These are phyloP conservation scores for Trichoderma polysporum DNA, from an alignment of 2,329 filamentous ascomycete species.

Conservation along the genomic window DNA sequence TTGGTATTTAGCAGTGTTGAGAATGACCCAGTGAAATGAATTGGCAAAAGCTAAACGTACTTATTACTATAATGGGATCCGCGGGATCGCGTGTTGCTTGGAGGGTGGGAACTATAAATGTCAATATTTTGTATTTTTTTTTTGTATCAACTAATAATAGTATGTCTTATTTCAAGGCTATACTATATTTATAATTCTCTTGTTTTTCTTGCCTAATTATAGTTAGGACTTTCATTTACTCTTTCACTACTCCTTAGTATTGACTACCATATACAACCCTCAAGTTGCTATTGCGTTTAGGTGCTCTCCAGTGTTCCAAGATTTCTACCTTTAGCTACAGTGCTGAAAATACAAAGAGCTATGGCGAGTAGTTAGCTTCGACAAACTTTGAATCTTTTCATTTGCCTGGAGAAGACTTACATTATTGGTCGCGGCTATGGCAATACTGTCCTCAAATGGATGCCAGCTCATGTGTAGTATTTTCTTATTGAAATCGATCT, in stretches of 20 bases:
- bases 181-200: conserved; percentile 20
- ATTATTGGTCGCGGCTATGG: conserved; percentile 98
- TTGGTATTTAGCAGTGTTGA: neutral
- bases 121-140: neutral
- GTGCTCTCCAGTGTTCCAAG: conserved; percentile 14
- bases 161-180: conserved; percentile 17
- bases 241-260: conserved; percentile 2
- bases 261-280: conserved; percentile 10
- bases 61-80: neutral
- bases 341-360: conserved; percentile 79
- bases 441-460: conserved; percentile 98
- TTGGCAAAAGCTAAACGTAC: neutral
- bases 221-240: conserved; percentile 13
- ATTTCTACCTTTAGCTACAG: conserved; percentile 48
- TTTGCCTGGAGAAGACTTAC: conserved; percentile 57
- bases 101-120: neutral
- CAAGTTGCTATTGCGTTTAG: neutral
- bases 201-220: conserved; percentile 11
- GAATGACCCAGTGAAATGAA: neutral
- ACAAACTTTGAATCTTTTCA: neutral
- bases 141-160: conserved; percentile 15
- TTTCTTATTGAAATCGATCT: conserved; percentile 99
- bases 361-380: conserved; percentile 28
- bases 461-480: conserved; percentile 99
- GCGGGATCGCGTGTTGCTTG: neutral